A percentile compares a stretch with the other conserved stretches of the same genome.
These are phyloP conservation scores for Lepidium didymum DNA, from an alignment of 345 rosid species.

Conservation along the genomic window DNA sequence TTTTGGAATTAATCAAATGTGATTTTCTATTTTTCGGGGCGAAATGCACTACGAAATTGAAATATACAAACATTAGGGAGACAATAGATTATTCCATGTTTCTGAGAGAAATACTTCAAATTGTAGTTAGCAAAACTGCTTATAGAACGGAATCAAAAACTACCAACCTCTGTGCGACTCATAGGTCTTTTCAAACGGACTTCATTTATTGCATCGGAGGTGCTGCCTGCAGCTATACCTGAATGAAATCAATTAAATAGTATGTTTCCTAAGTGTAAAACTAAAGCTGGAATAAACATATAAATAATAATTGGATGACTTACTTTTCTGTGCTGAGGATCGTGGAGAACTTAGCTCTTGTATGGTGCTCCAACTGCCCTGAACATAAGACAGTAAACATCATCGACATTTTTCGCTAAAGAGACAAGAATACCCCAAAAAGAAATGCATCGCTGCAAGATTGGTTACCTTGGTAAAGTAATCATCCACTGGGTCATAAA, in stretches of 20 bases:
- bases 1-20: not conserved
- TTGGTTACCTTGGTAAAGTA: slow-evolving; percentile 73
- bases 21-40: not conserved
- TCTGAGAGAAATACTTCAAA: not conserved
- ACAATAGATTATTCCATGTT: not conserved
- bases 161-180: slow-evolving; percentile 85
- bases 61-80: not conserved
- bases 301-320: not conserved
- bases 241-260: slow-evolving; percentile 20
- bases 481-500: slow-evolving; percentile 52
- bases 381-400: slow-evolving; percentile 34
- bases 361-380: slow-evolving; percentile 63
- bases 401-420: slow-evolving; percentile 11
- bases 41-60: not conserved
- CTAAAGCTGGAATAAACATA: not conserved
- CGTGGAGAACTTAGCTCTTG: slow-evolving; percentile 40
- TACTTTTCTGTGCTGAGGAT: slow-evolving; percentile 38
- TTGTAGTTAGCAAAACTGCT: not conserved
- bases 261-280: not conserved
- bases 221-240: slow-evolving; percentile 45
- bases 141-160: not conserved
- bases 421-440: not conserved
- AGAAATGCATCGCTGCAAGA: not conserved
- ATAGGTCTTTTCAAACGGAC: slow-evolving; percentile 72
- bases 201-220: slow-evolving; percentile 51